Conservation (phyloP, 148 eudicot genomes). For the Silene latifolia region DNA sequence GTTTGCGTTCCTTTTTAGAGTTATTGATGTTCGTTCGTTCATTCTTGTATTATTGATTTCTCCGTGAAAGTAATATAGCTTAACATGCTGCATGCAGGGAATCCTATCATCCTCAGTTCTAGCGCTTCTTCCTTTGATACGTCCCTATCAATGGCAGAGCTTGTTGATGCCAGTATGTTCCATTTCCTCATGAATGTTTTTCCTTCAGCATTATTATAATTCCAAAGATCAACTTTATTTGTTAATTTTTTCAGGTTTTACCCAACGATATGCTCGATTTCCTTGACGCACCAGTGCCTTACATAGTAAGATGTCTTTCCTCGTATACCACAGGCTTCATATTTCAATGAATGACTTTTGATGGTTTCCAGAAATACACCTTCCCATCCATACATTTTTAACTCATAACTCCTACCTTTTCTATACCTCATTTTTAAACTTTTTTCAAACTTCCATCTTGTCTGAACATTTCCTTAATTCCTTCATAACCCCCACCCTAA, state of each 20-base stretch:
- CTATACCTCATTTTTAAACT: no score
- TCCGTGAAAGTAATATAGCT: slow-evolving; percentile 10
- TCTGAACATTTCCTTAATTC: no score
- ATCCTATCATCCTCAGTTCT: slow-evolving; percentile 75
- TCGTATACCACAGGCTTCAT: not conserved
- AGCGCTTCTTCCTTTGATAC: slow-evolving; percentile 78
- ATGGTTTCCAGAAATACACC: not conserved
- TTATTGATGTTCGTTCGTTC: slow-evolving; percentile 3
- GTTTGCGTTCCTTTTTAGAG: not conserved
- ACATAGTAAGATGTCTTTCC: slow-evolving; percentile 58
- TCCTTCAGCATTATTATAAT: slow-evolving; percentile 5
- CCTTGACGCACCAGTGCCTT: slow-evolving; percentile 97
- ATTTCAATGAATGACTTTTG: not conserved
- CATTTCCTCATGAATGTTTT: slow-evolving; percentile 1
- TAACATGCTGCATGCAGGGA: slow-evolving; percentile 49
- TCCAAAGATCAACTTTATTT: slow-evolving; percentile 5
- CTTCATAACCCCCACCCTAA: no score
- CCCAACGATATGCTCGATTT: slow-evolving; percentile 98
- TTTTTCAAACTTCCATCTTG: no score
- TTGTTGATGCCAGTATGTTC: slow-evolving; percentile 82
- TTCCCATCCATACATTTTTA: not conserved
- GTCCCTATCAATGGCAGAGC: slow-evolving; percentile 98
- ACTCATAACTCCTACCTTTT: no score
- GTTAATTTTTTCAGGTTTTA: slow-evolving; percentile 47
- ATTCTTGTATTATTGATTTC: slow-evolving; percentile 5